Base-by-base conservation (phyloP, 805 yeast species). In the Maudiozyma barnettii region DNA sequence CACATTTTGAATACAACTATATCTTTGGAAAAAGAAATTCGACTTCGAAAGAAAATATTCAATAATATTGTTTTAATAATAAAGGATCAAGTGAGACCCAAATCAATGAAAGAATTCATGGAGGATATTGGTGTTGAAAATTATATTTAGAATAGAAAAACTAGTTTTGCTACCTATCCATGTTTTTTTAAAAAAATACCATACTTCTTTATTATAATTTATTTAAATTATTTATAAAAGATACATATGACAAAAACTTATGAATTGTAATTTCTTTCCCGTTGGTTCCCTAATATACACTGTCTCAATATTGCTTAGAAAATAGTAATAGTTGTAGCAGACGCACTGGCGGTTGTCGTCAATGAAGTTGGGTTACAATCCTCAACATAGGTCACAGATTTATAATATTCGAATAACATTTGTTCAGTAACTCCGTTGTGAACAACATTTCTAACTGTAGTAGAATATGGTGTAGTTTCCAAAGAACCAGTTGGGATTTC, bases 111-210 rank as follows among this genome's bases (percentile, higher is more conserved):
- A 21, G 63, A 55, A 19, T 53, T 60, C 30, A 47, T 64, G 39
- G 66, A 60, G 44, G 57, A 54, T n/a, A 49, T 61, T 33, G 64
- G 65, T 21, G 50, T 45, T 21, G 65, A 60, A 44, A 19, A 36
- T 18, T 36, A 12, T 13, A 12, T 3, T 4, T 36, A 13, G 7
- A n/a, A n/a, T n/a, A 1, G 20, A 6, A 1, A n/a, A 18, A 36
- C 10, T 18, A 36, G 20, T 4, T 16, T 18, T 36, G 7, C 22
- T 16, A 16, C 6, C 7, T 4, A n/a, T 14, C 18, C 18, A 4
- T 33, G 6, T 16, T 33, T 33, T 33, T 20, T 41, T 29, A 26
- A 37, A 23, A 36, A 44, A n/a, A 44, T 8, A 14, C 30, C 14
- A 18, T 38, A 26, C 19, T 36, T 44, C 5, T 26, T 26, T 26